phyloP scores from a whole-genome alignment of 2,329 filamentous ascomycete species.

The Cladosporium cucumerinum region DNA sequence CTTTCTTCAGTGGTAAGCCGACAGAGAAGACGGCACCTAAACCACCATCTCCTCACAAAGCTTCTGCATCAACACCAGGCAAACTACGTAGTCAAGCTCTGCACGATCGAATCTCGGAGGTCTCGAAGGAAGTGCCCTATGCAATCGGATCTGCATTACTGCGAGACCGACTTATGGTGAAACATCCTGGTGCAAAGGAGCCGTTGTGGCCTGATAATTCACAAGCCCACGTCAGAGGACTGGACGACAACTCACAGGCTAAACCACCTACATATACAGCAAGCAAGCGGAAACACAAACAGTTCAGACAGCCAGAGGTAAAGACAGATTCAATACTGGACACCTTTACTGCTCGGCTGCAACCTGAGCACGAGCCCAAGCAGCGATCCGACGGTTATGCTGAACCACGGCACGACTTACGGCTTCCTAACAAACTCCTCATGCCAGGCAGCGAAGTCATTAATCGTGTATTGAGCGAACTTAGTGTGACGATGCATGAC shows the following conservation, averaged over 20 bases:
- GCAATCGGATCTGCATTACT: slow-evolving; percentile 29
- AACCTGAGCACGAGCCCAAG: slow-evolving; percentile 22
- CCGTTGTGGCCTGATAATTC: slow-evolving; percentile 69
- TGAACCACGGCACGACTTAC: slow-evolving; percentile 32
- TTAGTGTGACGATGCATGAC: slow-evolving; percentile 27
- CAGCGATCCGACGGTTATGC: slow-evolving; percentile 30
- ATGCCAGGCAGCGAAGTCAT: slow-evolving; percentile 41
- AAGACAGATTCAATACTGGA: slow-evolving; percentile 25
- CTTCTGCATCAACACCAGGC: slow-evolving; percentile 46
- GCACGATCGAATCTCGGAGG: slow-evolving; percentile 21
- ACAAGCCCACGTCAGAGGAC: slow-evolving; percentile 61
- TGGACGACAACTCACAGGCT: not conserved
- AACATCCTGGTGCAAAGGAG: slow-evolving; percentile 63
- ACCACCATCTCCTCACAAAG: slow-evolving; percentile 30
- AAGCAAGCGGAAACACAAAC: slow-evolving; percentile 38
- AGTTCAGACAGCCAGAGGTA: slow-evolving; percentile 25
- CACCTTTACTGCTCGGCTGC: slow-evolving; percentile 21
- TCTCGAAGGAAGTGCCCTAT: slow-evolving; percentile 21
- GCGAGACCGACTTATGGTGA: slow-evolving; percentile 43
- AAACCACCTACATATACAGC: not conserved
- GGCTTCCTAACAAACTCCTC: slow-evolving; percentile 31
- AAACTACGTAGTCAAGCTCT: slow-evolving; percentile 38
- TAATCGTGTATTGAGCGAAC: slow-evolving; percentile 26
- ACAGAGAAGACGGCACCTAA: slow-evolving; percentile 31
- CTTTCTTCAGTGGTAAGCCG: slow-evolving; percentile 64